phyloP scores from a whole-genome alignment of 176 grass and related monocot genomes.

The Aegilops umbellulata region DNA sequence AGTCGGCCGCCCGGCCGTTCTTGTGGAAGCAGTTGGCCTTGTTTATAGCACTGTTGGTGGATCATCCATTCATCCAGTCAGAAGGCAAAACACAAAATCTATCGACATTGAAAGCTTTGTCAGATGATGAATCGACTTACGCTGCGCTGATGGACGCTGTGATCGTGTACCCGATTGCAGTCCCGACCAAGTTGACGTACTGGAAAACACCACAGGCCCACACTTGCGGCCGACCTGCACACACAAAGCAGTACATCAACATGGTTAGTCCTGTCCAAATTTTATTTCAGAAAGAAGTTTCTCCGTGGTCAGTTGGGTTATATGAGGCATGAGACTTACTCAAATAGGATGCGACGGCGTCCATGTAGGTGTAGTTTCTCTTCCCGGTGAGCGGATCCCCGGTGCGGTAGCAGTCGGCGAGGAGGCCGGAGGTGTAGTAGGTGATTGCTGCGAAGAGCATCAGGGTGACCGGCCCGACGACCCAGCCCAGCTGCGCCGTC shows the following conservation, averaged over 20 bases:
- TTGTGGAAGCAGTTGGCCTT: conserved; percentile 80
- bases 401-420: conserved; percentile 81
- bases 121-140: conserved; percentile 41
- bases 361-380: conserved; percentile 84
- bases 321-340: conserved; percentile 20
- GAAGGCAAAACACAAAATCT: too few relatives aligned
- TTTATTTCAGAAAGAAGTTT: conserved; percentile 4
- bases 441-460: conserved; percentile 74
- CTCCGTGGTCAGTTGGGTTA: neutral
- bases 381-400: conserved; percentile 51
- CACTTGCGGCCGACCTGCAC: conserved; percentile 62
- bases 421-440: conserved; percentile 82
- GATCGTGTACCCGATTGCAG: conserved; percentile 79
- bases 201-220: conserved; percentile 76
- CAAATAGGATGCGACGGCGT: conserved; percentile 68
- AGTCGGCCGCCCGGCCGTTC: conserved; percentile 53
- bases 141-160: conserved; percentile 81
- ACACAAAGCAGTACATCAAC: neutral
- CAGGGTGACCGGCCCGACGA: conserved; percentile 53
- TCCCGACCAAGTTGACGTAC: conserved; percentile 77
- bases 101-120: neutral
- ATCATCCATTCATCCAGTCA: too few relatives aligned
- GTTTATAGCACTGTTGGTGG: conserved; percentile 54
- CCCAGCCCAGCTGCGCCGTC: conserved; percentile 82
- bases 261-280: neutral